Evolutionary conservation across 192 early-diverging fungal species (phyloP).

Genomic region (Coemansia sp.): DNA sequence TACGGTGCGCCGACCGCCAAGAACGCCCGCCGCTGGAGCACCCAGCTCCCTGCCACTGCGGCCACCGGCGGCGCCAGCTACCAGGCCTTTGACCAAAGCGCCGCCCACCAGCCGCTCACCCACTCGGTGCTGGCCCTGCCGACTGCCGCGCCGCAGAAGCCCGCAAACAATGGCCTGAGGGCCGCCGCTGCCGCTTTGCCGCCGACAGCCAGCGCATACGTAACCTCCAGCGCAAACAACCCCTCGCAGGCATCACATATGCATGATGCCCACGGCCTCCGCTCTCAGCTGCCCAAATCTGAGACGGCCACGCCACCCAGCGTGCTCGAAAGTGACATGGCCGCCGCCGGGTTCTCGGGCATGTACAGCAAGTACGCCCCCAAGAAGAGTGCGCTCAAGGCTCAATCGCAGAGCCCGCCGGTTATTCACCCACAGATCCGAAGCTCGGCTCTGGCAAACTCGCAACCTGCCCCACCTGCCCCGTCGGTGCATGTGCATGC

Average conservation of each 20-base stretch:
- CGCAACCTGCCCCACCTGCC: neutral
- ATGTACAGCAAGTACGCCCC: conserved; percentile 17
- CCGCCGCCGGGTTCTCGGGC: conserved; percentile 5
- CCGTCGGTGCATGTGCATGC: neutral
- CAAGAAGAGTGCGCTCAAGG: conserved; percentile 5
- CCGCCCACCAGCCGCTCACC: conserved; percentile 21
- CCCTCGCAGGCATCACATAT: neutral
- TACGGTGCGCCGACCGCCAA: neutral
- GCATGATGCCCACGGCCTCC: neutral
- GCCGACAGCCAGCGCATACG: conserved; percentile 11
- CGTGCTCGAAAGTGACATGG: conserved; percentile 14
- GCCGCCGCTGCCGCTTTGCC: conserved; percentile 6
- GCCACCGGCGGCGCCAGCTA: conserved; percentile 5
- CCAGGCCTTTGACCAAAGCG: conserved; percentile 32
- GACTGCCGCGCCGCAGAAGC: neutral
- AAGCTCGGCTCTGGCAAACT: neutral
- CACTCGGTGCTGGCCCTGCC: conserved; percentile 25
- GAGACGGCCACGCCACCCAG: neutral
- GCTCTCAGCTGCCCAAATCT: neutral
- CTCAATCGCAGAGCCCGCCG: neutral
- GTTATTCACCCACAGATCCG: neutral
- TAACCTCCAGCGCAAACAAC: neutral
- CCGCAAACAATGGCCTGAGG: neutral
- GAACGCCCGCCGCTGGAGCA: neutral
- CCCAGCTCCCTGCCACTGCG: neutral